Evolutionary conservation across 352 stramenopile species (phyloP), one percentile per base, ranked within the genome.

Genomic region (Thalassiosira mediterranea): DNA sequence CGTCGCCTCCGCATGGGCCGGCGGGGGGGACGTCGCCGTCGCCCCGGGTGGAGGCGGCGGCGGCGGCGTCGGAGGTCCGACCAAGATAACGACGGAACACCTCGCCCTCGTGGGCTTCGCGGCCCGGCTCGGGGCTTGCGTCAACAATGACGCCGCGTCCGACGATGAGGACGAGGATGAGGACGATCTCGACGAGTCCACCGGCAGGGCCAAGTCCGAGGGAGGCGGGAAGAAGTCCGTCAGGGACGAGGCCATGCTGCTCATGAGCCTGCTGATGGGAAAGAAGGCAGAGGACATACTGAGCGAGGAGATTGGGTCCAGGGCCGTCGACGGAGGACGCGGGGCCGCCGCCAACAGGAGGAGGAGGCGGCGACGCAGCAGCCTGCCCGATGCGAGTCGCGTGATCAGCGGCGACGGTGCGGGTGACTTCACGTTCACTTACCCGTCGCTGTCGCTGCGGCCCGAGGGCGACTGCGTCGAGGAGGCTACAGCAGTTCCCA

Each of bases 241-340:
- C 32, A 69, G 80, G n/a, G 59, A 84, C 17, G 81, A 91, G 46
- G 86, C 86, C 17, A 81, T 82, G 72, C 72, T 91, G 0, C 67
- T 91, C 2, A 91, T 91, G 86, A 91, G 81, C 54, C 48, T 91
- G 17, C 60, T 80, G 37, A 80, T 66, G 56, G 71, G 71, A 25
- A 72, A 74, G 19, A 80, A 80, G 46, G 71, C 63, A 11, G 53
- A 48, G 13, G 71, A 80, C 19, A 80, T 80, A 48, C 54, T 80
- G 47, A 71, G 56, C 1, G 71, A 75, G 32, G 67, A 76, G 10
- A 61, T 68, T 54, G 56, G 67, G 29, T 48, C 67, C 13, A 75
- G 62, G 37, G 61, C 72, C 25, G n/a, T n/a, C n/a, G n/a, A n/a
- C n/a, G n/a, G n/a, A n/a, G n/a, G n/a, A n/a, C n/a, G n/a, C n/a